phyloP scores from a whole-genome alignment of 2,329 filamentous ascomycete genomes.

The Ceratocystis diversiconidia region DNA sequence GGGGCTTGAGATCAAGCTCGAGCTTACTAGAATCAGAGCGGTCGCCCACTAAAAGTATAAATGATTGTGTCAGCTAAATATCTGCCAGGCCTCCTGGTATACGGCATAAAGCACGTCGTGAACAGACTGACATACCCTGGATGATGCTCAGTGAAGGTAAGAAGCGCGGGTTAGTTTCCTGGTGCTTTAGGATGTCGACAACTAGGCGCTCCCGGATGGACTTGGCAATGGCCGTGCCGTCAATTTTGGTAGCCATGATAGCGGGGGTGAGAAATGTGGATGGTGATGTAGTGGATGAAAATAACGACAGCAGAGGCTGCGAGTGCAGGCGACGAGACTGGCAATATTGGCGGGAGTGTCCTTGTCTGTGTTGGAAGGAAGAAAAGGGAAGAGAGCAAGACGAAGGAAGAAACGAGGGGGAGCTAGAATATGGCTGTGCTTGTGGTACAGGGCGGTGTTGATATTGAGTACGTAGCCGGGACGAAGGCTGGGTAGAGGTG shows the following conservation, averaged over 20 bases:
- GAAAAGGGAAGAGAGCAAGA: background rate
- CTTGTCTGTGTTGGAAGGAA: background rate
- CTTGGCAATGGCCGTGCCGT: constrained; percentile 91
- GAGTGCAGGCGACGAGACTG: background rate
- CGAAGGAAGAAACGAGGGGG: background rate
- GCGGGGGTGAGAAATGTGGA: constrained; percentile 33
- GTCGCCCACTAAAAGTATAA: constrained; percentile 54
- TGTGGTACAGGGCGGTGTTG: background rate
- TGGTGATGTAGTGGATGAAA: background rate
- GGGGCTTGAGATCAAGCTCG: constrained; percentile 18
- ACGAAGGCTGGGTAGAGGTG: background rate
- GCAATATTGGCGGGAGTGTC: background rate
- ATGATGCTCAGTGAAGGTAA: constrained; percentile 85
- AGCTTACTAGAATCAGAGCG: constrained; percentile 76
- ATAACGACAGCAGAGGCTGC: background rate
- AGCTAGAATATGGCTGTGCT: background rate
- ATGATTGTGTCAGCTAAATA: constrained; percentile 16
- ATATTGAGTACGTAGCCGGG: background rate
- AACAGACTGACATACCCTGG: constrained; percentile 43
- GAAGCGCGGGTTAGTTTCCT: constrained; percentile 73
- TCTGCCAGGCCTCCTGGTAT: background rate
- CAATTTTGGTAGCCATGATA: constrained; percentile 84
- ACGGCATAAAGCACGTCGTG: background rate
- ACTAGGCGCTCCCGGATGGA: constrained; percentile 72
- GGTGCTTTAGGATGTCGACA: constrained; percentile 65